A percentile compares a stretch with the other conserved stretches of the same genome.
phyloP scores from a whole-genome alignment of 345 rosid genomes.

The Citrus cavaleriei region DNA sequence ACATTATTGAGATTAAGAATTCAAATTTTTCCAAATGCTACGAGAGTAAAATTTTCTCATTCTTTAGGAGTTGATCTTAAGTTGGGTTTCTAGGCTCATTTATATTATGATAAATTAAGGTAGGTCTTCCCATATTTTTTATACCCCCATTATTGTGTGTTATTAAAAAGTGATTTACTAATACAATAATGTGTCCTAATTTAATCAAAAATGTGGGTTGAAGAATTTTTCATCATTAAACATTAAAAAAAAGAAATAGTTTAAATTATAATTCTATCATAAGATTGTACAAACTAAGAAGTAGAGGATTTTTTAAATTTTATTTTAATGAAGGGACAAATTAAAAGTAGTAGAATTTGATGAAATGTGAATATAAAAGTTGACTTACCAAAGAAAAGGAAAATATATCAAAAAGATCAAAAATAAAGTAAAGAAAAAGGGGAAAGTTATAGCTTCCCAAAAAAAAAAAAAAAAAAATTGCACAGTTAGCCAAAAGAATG shows the following conservation, averaged over 20 bases:
- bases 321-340: neutral
- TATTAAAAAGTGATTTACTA: neutral
- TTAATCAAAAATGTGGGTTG: neutral
- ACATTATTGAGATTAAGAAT: too few species aligned
- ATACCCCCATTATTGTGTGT: neutral
- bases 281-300: too few species aligned
- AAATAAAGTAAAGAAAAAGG: neutral
- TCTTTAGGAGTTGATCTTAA: too few species aligned
- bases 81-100: too few species aligned
- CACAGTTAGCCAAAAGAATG: neutral
- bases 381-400: neutral
- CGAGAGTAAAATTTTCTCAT: too few species aligned
- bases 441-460: neutral
- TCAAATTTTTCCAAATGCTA: too few species aligned
- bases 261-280: too few species aligned
- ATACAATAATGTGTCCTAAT: too few species aligned
- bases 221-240: neutral
- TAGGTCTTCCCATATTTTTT: too few species aligned
- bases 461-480: neutral
- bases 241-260: too few species aligned
- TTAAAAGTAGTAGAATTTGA: neutral
- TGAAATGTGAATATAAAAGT: neutral
- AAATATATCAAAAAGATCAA: too few species aligned
- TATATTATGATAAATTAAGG: too few species aligned
- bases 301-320: neutral